Evolutionary conservation across 345 rosid genomes (phyloP).

Genomic region (Ailanthus altissimus): DNA sequence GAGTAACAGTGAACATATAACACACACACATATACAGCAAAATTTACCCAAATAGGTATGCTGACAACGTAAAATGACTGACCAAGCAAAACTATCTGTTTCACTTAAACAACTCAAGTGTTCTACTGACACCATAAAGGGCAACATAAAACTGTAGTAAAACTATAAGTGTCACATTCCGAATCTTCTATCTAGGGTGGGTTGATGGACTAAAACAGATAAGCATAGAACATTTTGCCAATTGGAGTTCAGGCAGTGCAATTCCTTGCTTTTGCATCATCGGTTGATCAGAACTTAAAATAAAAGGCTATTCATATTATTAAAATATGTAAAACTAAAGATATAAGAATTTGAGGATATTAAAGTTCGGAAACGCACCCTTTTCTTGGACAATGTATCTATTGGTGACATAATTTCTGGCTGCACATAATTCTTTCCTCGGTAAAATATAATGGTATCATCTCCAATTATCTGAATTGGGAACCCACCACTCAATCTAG

Average conservation of each 20-base stretch:
- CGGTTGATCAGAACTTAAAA: neutral
- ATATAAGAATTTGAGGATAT: neutral
- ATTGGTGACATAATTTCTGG: conserved; percentile 92
- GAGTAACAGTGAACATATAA: neutral
- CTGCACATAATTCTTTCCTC: conserved; percentile 27
- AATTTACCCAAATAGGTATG: neutral
- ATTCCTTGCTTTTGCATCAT: neutral
- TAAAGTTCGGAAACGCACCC: conserved; percentile 34
- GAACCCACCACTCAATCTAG: conserved; percentile 28
- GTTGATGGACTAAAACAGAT: neutral
- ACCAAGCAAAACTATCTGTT: neutral
- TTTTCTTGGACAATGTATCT: conserved; percentile 85
- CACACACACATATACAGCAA: neutral
- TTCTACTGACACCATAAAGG: neutral
- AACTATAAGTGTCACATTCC: neutral
- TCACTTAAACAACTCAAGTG: neutral
- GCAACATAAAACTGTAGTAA: neutral
- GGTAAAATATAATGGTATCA: conserved; percentile 42
- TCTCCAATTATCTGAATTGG: conserved; percentile 77
- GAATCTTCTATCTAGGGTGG: neutral
- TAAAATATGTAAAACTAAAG: neutral
- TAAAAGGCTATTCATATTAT: neutral
- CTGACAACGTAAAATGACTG: neutral
- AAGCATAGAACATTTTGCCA: neutral
- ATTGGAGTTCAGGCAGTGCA: neutral